Conservation (phyloP, 2,329 filamentous ascomycete species). For the Ophiostoma sp. region DNA sequence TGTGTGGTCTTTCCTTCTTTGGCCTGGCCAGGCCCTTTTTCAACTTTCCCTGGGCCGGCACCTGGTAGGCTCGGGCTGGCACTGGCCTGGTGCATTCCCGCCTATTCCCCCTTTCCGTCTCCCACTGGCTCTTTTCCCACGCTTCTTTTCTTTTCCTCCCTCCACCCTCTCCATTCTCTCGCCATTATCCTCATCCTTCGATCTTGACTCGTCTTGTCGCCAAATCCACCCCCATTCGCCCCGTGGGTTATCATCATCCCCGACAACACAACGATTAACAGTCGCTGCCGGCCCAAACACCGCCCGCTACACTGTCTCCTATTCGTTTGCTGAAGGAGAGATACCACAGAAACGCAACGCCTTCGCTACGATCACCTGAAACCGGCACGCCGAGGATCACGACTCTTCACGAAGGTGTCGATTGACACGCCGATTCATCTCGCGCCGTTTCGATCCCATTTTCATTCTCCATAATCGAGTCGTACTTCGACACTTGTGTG, state of each 20-base stretch:
- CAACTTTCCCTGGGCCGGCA: constrained; percentile 16
- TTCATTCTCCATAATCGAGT: too few relatives aligned
- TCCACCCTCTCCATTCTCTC: neutral
- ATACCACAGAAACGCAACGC: neutral
- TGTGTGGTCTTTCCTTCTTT: neutral
- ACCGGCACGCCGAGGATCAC: neutral
- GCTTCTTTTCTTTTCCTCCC: constrained; percentile 9
- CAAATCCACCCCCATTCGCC: neutral
- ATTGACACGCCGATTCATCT: neutral
- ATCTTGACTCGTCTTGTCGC: neutral
- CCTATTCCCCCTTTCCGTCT: neutral
- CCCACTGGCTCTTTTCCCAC: neutral
- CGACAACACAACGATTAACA: neutral
- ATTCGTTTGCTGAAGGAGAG: neutral
- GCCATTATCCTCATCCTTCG: neutral
- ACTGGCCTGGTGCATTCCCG: neutral
- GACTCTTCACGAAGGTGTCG: neutral
- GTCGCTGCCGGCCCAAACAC: neutral
- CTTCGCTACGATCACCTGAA: neutral
- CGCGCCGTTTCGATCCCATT: neutral
- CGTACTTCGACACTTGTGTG: too few relatives aligned
- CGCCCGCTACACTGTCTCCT: neutral
- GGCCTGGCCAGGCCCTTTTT: neutral
- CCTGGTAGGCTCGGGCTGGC: neutral
- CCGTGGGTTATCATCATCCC: neutral